Evolutionary conservation across 2,329 filamentous ascomycete species (phyloP).

Genomic region (Hypomyces rosellus): DNA sequence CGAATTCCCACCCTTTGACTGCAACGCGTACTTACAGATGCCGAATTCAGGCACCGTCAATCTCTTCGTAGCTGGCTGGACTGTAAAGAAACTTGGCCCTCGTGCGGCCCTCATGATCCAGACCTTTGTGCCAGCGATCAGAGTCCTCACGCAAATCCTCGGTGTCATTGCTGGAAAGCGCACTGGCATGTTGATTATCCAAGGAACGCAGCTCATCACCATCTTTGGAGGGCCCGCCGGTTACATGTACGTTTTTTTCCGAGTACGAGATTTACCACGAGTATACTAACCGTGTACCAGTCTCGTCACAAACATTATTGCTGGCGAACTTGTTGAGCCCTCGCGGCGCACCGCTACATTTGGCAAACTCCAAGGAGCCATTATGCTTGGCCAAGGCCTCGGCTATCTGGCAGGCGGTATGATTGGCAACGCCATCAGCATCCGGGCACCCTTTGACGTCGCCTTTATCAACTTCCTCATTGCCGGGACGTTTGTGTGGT

Average conservation of each 20-base stretch:
- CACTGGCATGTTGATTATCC: slow-evolving; percentile 60
- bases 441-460: slow-evolving; percentile 58
- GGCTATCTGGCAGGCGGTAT: slow-evolving; percentile 61
- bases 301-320: slow-evolving; percentile 61
- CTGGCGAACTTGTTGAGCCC: slow-evolving; percentile 57
- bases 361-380: slow-evolving; percentile 58
- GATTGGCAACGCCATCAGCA: slow-evolving; percentile 56
- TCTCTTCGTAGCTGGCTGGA: slow-evolving; percentile 60
- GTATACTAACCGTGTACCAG: slow-evolving; percentile 14
- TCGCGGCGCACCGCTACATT: slow-evolving; percentile 57
- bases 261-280: no score
- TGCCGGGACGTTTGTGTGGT: slow-evolving; percentile 34
- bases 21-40: neutral
- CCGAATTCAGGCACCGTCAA: slow-evolving; percentile 43
- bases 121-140: slow-evolving; percentile 57
- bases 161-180: slow-evolving; percentile 57
- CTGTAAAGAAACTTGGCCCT: slow-evolving; percentile 60
- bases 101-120: slow-evolving; percentile 56
- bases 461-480: slow-evolving; percentile 52
- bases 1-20: no score
- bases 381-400: slow-evolving; percentile 60
- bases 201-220: slow-evolving; percentile 61
- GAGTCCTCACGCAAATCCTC: slow-evolving; percentile 57
- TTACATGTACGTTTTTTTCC: slow-evolving; percentile 43
- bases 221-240: slow-evolving; percentile 62